Conservation (phyloP, 192 early-diverging fungal species). For the Pilobolus umbonatus region DNA sequence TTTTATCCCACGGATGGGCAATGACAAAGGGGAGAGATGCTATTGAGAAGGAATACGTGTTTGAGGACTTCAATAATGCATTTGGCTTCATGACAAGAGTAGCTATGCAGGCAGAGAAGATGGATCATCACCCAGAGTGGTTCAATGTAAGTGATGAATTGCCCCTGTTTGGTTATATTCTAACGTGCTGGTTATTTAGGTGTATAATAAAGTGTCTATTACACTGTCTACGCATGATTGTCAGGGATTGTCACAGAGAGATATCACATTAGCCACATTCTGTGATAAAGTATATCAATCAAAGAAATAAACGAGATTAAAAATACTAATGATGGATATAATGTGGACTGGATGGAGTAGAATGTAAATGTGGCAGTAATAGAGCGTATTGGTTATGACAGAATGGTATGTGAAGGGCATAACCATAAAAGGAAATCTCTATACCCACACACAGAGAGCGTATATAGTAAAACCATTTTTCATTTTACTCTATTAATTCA, state of each 20-base stretch:
- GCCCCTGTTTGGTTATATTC: neutral
- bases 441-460: no score
- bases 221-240: constrained; percentile 90
- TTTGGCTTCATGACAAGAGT: constrained; percentile 95
- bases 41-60: constrained; percentile 70
- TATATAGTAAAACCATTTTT: no score
- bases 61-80: constrained; percentile 80
- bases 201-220: constrained; percentile 90
- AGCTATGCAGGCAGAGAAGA: constrained; percentile 84
- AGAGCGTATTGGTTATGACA: no score
- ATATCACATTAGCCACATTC: constrained; percentile 72
- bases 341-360: no score
- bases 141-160: constrained; percentile 58
- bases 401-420: no score
- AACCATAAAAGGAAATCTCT: no score
- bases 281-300: constrained; percentile 47
- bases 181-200: constrained; percentile 49
- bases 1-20: constrained; percentile 51
- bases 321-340: no score
- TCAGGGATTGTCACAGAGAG: constrained; percentile 71
- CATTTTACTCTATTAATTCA: no score
- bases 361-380: no score
- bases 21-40: constrained; percentile 63
- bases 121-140: constrained; percentile 96
- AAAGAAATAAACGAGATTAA: neutral